These are phyloP conservation scores for Volvox reticuliferus DNA, from an alignment of 139 green algal species.

Conservation along the genomic window DNA sequence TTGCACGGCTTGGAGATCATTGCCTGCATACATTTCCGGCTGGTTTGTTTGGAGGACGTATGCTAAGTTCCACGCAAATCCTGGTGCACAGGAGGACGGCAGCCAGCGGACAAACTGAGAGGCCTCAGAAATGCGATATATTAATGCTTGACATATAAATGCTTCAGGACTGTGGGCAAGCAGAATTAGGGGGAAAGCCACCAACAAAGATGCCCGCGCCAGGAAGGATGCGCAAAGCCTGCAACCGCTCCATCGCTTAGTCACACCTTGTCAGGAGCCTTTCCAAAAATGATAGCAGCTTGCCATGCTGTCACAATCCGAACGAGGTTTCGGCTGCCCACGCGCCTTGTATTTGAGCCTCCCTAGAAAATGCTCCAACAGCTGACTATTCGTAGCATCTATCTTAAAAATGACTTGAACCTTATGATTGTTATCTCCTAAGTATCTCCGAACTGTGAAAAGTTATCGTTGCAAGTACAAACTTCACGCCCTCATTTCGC, in stretches of 20 bases:
- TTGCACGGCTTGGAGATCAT: constrained; percentile 20
- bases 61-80: neutral
- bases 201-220: neutral
- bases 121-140: no score
- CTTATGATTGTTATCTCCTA: no score
- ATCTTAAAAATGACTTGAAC: no score
- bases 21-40: neutral
- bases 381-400: no score
- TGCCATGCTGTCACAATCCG: neutral
- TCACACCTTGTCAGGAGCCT: neutral
- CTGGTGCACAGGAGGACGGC: neutral
- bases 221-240: neutral
- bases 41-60: neutral
- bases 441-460: no score
- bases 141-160: neutral
- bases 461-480: no score
- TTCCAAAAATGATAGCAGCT: neutral
- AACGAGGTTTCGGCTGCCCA: neutral
- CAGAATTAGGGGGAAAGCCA: neutral
- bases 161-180: neutral
- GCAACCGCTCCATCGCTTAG: neutral
- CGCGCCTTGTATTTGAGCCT: no score
- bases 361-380: no score
- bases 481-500: no score
- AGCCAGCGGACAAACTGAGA: neutral